Base-by-base conservation (phyloP, 805 yeast species). In the Myxozyma vanderwaltii region DNA sequence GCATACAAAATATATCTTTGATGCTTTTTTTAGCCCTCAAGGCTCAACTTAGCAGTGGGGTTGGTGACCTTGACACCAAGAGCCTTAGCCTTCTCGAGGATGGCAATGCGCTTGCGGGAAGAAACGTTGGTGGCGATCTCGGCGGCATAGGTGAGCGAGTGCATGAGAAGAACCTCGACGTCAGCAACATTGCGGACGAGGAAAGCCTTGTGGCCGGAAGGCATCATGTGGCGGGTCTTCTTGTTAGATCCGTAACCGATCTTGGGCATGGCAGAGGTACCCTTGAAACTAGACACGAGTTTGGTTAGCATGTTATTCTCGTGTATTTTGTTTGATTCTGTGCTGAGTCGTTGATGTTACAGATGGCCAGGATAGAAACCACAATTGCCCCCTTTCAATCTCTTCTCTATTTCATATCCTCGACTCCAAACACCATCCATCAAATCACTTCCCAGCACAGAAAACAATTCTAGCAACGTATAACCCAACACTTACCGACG, bases 241-340 rank as follows among this genome's bases (percentile, higher is more conserved):
- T 90, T 94, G 96, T 94, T 91, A 74, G 98, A 91, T 82, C 99
- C 97, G 86, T 89, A 94, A 86, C 99, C 99, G 76, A 94, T 91
- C 85, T 88, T 91, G 85, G 99, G 99, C 86, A 92, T 96, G 75
- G 91, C 84, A 78, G 94, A 89, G 82, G 92, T 88, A 78, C 99
- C 99, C 87, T 97, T 90, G 96, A 94, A 94, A 29, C 63, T 59
- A 35, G 19, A 36, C 29, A n/a, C n/a, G n/a, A n/a, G n/a, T n/a
- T n/a, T n/a, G n/a, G n/a, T n/a, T n/a, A n/a, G n/a, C n/a, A n/a
- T n/a, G n/a, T n/a, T n/a, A n/a, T n/a, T n/a, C n/a, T n/a, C n/a
- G n/a, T n/a, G n/a, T n/a, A n/a, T n/a, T n/a, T n/a, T n/a, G n/a
- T n/a, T n/a, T n/a, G n/a, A n/a, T n/a, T n/a, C n/a, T n/a, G n/a